A percentile compares a stretch with the other conserved stretches of the same genome.
Evolutionary conservation across 805 yeast genomes (phyloP).

Genomic region (Kodamaea lidongshanica): DNA sequence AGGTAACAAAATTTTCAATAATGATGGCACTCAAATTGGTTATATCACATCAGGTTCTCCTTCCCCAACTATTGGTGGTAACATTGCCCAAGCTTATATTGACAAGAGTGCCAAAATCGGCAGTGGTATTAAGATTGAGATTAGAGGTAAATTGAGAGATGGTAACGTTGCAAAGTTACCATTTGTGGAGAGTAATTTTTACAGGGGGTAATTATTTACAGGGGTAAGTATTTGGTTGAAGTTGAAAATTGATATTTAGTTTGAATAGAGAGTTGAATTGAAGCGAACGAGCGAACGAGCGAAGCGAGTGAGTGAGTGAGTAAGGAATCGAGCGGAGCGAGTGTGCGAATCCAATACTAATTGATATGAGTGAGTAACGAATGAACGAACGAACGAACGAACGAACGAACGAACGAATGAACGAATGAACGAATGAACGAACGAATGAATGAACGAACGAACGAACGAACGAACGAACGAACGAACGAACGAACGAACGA

Average conservation of each 20-base stretch:
- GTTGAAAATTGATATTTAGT: not conserved
- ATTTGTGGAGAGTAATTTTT: conserved; percentile 69
- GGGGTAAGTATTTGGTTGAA: not conserved
- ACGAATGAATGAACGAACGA: too few relatives aligned
- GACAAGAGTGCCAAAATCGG: conserved; percentile 71
- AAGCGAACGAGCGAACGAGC: too few relatives aligned
- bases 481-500: too few relatives aligned
- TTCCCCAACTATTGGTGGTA: conserved; percentile 58
- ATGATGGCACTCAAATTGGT: conserved; percentile 49
- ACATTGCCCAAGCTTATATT: conserved; percentile 88
- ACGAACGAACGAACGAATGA: too few relatives aligned
- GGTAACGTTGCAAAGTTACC: conserved; percentile 81
- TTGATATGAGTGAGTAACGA: too few relatives aligned
- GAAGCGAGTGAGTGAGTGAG: too few relatives aligned
- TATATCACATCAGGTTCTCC: conserved; percentile 59
- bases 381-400: too few relatives aligned
- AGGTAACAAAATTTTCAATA: conserved; percentile 54
- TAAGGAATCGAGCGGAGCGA: too few relatives aligned
- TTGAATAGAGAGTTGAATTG: too few relatives aligned
- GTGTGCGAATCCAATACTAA: too few relatives aligned
- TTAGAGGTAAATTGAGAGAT: conserved; percentile 76
- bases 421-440: too few relatives aligned
- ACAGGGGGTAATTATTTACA: conserved; percentile 32
- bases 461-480: too few relatives aligned
- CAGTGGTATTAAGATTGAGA: conserved; percentile 62